These are phyloP conservation scores for Petrea volubilis DNA, from an alignment of 257 asterid genomes.

Conservation along the genomic window DNA sequence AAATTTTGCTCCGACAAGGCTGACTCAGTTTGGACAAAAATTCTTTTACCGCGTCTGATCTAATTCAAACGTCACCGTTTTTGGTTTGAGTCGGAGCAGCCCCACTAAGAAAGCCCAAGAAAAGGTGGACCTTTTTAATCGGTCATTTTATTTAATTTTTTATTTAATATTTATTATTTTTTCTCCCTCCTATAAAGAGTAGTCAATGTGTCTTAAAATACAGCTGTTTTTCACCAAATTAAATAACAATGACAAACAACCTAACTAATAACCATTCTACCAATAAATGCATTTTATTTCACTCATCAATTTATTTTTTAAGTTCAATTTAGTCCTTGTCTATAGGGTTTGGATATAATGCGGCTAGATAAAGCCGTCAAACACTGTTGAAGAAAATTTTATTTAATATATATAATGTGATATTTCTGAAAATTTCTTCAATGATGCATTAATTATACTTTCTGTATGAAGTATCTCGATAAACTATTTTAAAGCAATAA, in stretches of 20 bases:
- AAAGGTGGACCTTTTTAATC: slow-evolving; percentile 11
- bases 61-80: slow-evolving; percentile 1
- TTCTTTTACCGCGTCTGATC: neutral
- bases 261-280: neutral
- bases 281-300: no score
- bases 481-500: no score
- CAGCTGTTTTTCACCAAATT: no score
- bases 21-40: neutral
- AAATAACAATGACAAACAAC: no score
- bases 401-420: no score
- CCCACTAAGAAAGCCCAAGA: neutral
- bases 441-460: no score
- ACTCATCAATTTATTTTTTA: neutral
- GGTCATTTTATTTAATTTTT: neutral
- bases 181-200: neutral
- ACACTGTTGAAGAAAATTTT: no score
- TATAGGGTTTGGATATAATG: no score
- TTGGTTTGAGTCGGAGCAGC: slow-evolving; percentile 20
- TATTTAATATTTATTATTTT: neutral
- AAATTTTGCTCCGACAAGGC: neutral
- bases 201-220: no score
- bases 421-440: no score
- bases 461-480: no score
- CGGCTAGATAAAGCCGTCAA: no score
- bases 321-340: neutral